Conservation (phyloP, 495 filamentous ascomycete genomes). For the Bombardia bombarda region DNA sequence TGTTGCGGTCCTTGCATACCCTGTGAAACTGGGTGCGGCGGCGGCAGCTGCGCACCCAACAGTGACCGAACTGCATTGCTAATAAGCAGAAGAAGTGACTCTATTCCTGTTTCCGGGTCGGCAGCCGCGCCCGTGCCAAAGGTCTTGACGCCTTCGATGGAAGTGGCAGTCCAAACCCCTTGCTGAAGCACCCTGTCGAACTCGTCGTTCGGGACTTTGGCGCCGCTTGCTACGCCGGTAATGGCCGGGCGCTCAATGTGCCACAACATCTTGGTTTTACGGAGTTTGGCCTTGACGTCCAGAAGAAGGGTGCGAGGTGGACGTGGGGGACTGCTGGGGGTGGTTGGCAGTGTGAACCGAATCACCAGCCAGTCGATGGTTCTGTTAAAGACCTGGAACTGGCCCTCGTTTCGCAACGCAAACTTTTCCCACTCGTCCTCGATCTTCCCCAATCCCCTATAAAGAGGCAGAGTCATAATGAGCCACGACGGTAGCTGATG, state of each 20-base stretch:
- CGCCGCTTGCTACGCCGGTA: constrained; percentile 3
- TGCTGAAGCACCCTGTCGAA: constrained; percentile 29
- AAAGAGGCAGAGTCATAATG: constrained; percentile 56
- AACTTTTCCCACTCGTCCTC: constrained; percentile 33
- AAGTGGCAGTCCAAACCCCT: constrained; percentile 27
- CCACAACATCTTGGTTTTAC: constrained; percentile 33
- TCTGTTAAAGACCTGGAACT: constrained; percentile 32
- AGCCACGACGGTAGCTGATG: constrained; percentile 29
- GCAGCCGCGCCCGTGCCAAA: constrained; percentile 27
- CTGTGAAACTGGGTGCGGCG: not conserved
- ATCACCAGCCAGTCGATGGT: constrained; percentile 42
- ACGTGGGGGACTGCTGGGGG: constrained; percentile 1
- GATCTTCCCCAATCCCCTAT: constrained; percentile 54
- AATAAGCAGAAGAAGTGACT: constrained; percentile 17
- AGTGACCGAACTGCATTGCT: constrained; percentile 23
- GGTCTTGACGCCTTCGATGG: constrained; percentile 22
- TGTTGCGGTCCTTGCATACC: not conserved
- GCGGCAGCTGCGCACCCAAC: constrained; percentile 10
- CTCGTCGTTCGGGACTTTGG: constrained; percentile 26
- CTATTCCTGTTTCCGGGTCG: constrained; percentile 23
- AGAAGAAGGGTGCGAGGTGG: constrained; percentile 25
- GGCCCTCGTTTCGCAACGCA: constrained; percentile 25
- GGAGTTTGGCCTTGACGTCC: constrained; percentile 26
- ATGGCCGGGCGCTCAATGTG: constrained; percentile 27
- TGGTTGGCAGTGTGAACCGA: constrained; percentile 31